Evolutionary conservation across 2,329 filamentous ascomycete species (phyloP), one percentile per base, ranked within the genome.

Genomic region (Fusarium protoensiforme): DNA sequence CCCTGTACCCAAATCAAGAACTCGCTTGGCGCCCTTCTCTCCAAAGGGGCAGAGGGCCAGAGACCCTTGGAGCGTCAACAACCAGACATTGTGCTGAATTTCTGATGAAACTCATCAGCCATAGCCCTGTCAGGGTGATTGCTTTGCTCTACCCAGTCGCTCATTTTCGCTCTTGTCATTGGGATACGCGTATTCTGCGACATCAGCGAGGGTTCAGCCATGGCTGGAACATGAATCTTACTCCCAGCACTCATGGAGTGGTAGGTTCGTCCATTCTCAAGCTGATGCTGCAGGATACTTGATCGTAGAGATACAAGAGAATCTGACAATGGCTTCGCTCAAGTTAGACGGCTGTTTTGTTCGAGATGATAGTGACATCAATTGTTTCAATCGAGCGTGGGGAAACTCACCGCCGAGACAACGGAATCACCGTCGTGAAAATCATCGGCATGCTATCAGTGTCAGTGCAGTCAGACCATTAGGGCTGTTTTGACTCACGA

Each of bases 261-360:
- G 5, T 68, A 68, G 1, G 56, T 61, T 4, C 66, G 33, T 7
- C 66, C 62, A 58, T 68, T 68, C 29, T 68, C 62, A 6, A 39
- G 8, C 18, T 64, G 65, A 18, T 59, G 33, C 20, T 59, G 41
- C 1, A 59, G 24, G 7, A 67, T 64, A 35, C 51, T 67, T 5
- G 65, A 64, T 8, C 65, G 35, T 7, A 67, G 53, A 18, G 65
- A 67, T 20, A 41, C 38, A n/a, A 66, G 58, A 14, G 48, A 57
- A n/a, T 61, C 51, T n/a, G 64, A 58, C 14, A 57, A 5, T 13
- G 64, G 35, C 65, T 67, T 43, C 27, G n/a, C 27, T 13, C n/a
- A 22, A 5, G 20, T 36, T 11, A 35, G 58, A 36, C n/a, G 7
- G 16, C 16, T 10, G 13, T 8, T 61, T 16, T 8, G 6, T 27